Base-by-base conservation (phyloP, 768 basidiomycete genomes). In the Naematelia encephala region DNA sequence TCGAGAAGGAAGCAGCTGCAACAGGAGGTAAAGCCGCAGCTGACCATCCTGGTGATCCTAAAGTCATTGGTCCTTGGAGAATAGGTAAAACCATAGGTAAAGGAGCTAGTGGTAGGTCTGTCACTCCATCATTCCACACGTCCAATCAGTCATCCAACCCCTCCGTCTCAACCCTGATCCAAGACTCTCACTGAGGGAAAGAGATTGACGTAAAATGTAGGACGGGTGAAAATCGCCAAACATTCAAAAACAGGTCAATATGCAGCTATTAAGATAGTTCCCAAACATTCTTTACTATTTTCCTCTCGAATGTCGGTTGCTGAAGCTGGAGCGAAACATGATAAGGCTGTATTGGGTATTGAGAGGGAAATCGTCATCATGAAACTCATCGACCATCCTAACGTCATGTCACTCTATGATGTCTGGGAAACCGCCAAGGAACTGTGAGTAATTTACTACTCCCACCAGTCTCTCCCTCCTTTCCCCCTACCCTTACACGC, bases 371-470 rank as follows among this genome's bases (percentile, higher is more conserved):
- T 98, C 61, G 90, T 89, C 56, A 92, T 97, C 86, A 94, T 98
- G 93, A 98, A 97, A 77, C 87, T 97, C 68, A 92, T 98, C 86
- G 90, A 93, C 71, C 93, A 98, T 74, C 93, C 91, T 1, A 96
- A 96, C 78, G 91, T 98, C 68, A 85, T 97, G 81, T 86, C 88
- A 61, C 87, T 98, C 42, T 92, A 90, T 78, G 93, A 98, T 73
- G 93, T 97, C 54, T 96, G 89, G 78, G 91, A 97, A 79, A 89
- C 90, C 73, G 86, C 89, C 43, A 86, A 84, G 70, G 90, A 94
- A 66, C 86, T 97, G 79, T 81, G 42, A 63, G 79, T 69, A 21
- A 29, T n/a, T 42, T 28, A 10, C 14, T 16, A 23, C 52, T 13
- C 34, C 16, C 34, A 39, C 16, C 34, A 39, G 16, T 39, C 34